Conservation (phyloP, 441 rosid genomes). For the Pelargonium citronellum region DNA sequence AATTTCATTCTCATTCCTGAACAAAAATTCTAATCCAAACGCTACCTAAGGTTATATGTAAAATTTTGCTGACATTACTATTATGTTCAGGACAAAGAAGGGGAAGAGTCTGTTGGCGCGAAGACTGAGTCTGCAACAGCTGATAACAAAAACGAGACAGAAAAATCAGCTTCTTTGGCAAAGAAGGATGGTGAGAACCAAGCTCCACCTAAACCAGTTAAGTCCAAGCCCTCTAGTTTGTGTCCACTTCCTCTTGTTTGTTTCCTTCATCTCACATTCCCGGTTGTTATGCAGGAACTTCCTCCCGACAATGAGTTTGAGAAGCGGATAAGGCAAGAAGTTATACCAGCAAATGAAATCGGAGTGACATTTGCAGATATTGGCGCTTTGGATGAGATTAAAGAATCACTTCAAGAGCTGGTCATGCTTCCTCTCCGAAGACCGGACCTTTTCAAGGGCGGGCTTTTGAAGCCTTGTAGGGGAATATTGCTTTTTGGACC, state of each 20-base stretch:
- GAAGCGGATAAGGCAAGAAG: conserved; percentile 74
- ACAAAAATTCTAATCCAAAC: too few relatives aligned
- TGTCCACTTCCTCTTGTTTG: neutral
- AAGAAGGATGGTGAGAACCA: conserved; percentile 26
- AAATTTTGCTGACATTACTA: too few relatives aligned
- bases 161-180: neutral
- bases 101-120: conserved; percentile 8
- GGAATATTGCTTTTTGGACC: conserved; percentile 89
- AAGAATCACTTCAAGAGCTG: conserved; percentile 70
- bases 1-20: too few relatives aligned
- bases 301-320: conserved; percentile 59
- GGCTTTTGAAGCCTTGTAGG: conserved; percentile 65
- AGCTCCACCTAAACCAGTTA: conserved; percentile 19
- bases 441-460: conserved; percentile 65
- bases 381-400: conserved; percentile 61
- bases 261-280: neutral
- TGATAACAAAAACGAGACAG: conserved; percentile 21
- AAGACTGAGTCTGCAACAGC: conserved; percentile 18
- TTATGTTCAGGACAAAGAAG: conserved; percentile 12
- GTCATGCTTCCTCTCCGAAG: conserved; percentile 73
- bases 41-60: too few relatives aligned
- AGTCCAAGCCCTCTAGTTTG: conserved; percentile 4
- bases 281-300: too few relatives aligned
- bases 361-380: conserved; percentile 52
- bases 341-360: conserved; percentile 60